Evolutionary conservation across 176 grass and related monocot species (phyloP).

Genomic region (Microstegium vimineum): DNA sequence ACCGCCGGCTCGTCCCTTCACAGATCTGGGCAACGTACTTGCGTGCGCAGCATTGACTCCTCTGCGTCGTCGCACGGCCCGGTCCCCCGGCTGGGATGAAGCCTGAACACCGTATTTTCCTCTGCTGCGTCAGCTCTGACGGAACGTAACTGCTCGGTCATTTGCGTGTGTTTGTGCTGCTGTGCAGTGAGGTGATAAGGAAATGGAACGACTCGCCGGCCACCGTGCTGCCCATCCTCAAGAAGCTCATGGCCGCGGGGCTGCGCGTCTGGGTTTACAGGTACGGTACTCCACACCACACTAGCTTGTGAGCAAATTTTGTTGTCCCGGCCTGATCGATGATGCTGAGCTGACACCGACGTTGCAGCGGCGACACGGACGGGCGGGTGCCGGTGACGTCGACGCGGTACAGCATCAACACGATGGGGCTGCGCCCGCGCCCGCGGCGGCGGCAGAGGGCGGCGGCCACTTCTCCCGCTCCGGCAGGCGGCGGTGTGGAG

Average conservation of each 20-base stretch:
- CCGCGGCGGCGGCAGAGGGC: conserved; percentile 24
- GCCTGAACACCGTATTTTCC: too few relatives aligned
- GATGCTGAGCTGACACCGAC: not conserved
- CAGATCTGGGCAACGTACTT: conserved; percentile 20
- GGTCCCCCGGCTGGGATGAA: too few relatives aligned
- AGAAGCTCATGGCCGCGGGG: conserved; percentile 79
- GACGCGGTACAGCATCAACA: conserved; percentile 82
- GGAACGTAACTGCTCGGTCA: not conserved
- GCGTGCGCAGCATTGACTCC: conserved; percentile 25
- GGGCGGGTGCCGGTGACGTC: conserved; percentile 86
- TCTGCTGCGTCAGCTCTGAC: not conserved
- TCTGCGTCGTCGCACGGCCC: not conserved
- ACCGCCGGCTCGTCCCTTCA: not conserved
- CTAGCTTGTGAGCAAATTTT: too few relatives aligned
- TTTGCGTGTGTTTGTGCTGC: not conserved
- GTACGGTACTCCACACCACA: conserved; percentile 32
- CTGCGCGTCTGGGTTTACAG: conserved; percentile 92
- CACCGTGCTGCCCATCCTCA: conserved; percentile 63
- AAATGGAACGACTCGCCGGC: conserved; percentile 93
- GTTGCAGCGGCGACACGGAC: conserved; percentile 80
- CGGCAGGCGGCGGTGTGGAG: not conserved
- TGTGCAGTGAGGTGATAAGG: conserved; percentile 63
- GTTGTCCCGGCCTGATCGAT: too few relatives aligned
- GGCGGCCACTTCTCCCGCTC: not conserved
- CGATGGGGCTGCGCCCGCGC: conserved; percentile 57